Evolutionary conservation across 805 yeast genomes (phyloP).

Genomic region (Barnettozyma sucrosica): DNA sequence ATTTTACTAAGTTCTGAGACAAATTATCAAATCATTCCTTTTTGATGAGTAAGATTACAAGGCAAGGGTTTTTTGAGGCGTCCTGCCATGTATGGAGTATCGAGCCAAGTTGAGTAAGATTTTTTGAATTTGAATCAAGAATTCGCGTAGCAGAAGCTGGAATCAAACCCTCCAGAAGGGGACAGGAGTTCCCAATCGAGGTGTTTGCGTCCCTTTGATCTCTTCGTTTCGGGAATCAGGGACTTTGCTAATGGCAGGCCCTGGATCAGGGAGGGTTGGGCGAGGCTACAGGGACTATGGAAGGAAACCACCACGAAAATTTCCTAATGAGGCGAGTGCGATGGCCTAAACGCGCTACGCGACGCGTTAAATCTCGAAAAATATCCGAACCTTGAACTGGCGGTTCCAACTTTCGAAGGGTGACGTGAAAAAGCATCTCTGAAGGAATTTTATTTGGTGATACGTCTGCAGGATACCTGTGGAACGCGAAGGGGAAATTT

Average conservation of each 20-base stretch:
- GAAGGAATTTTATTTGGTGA: not conserved
- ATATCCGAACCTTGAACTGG: not conserved
- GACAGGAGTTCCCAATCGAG: not conserved
- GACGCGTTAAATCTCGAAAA: slow-evolving; percentile 4
- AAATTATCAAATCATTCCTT: not conserved
- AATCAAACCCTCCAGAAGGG: not conserved
- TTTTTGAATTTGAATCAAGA: not conserved
- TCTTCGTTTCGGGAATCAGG: not conserved
- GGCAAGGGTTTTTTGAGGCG: no score
- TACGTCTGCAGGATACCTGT: slow-evolving; percentile 1
- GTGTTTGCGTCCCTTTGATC: not conserved
- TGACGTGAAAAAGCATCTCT: slow-evolving; percentile 6
- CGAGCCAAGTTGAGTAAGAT: not conserved
- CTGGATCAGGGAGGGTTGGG: not conserved
- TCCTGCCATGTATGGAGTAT: no score
- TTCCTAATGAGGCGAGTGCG: not conserved
- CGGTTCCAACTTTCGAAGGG: slow-evolving; percentile 1
- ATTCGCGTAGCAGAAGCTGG: not conserved
- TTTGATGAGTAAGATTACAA: no score
- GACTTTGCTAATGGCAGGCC: not conserved
- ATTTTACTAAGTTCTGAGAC: not conserved
- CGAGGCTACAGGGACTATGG: not conserved
- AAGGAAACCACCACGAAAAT: slow-evolving; percentile 1
- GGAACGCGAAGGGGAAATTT: not conserved
- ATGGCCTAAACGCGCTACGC: slow-evolving; percentile 2